Percentiles rank a stretch among this genome's conserved stretches.
phyloP scores from a whole-genome alignment of 2,329 filamentous ascomycete species.

The Xylaria sp. region DNA sequence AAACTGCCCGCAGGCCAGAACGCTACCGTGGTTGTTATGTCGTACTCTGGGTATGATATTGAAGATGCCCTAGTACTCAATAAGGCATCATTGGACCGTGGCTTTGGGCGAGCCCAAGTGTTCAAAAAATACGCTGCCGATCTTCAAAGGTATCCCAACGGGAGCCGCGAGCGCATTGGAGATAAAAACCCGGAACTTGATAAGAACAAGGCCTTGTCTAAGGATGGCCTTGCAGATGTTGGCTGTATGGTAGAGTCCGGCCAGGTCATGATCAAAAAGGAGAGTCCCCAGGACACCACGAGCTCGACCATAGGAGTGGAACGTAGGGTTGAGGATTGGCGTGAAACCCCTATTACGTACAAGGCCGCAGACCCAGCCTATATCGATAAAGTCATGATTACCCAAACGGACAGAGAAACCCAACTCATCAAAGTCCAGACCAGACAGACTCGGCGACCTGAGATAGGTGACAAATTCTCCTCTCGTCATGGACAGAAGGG shows the following conservation, averaged over 20 bases:
- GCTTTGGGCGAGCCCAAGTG: slow-evolving; percentile 97
- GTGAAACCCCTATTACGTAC: slow-evolving; percentile 79
- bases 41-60: slow-evolving; percentile 98
- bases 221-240: slow-evolving; percentile 89
- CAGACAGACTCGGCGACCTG: slow-evolving; percentile 92
- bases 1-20: slow-evolving; percentile 97
- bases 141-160: slow-evolving; percentile 89
- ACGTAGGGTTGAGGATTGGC: slow-evolving; percentile 70
- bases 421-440: slow-evolving; percentile 94
- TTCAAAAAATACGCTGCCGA: slow-evolving; percentile 92
- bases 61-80: slow-evolving; percentile 97
- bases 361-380: slow-evolving; percentile 86
- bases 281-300: slow-evolving; percentile 79
- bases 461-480: slow-evolving; percentile 98
- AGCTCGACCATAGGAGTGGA: slow-evolving; percentile 77
- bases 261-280: slow-evolving; percentile 92
- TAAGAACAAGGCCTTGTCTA: slow-evolving; percentile 78
- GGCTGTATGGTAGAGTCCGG: slow-evolving; percentile 81
- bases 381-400: slow-evolving; percentile 96
- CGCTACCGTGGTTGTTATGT: slow-evolving; percentile 98
- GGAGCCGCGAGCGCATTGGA: slow-evolving; percentile 73
- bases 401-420: slow-evolving; percentile 86
- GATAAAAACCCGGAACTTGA: slow-evolving; percentile 71
- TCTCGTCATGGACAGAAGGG: slow-evolving; percentile 98
- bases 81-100: slow-evolving; percentile 93